Conservation (phyloP, 768 basidiomycete genomes). For the Pleurotus giganteus region DNA sequence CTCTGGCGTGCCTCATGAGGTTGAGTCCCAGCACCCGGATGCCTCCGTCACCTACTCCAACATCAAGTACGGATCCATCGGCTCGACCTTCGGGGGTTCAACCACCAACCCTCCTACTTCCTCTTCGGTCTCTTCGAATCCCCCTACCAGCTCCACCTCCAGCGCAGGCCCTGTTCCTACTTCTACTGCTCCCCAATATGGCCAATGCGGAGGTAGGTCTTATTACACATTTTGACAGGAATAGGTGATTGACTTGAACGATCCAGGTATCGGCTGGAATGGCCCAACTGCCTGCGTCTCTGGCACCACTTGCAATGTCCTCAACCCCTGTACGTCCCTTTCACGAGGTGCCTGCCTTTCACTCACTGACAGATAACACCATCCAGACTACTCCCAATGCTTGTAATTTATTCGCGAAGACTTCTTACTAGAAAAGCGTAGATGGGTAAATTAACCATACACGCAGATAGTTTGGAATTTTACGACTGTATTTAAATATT, state of each 20-base stretch:
- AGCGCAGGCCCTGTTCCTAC: conserved; percentile 16
- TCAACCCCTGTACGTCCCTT: conserved; percentile 18
- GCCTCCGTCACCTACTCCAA: conserved; percentile 51
- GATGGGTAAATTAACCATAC: no score
- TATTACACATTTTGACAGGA: neutral
- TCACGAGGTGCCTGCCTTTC: neutral
- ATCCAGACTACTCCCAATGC: conserved; percentile 6
- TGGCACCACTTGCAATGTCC: conserved; percentile 23
- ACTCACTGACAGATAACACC: neutral
- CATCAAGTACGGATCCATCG: conserved; percentile 52
- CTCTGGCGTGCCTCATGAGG: conserved; percentile 43
- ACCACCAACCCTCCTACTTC: conserved; percentile 12
- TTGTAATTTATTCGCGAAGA: conserved; percentile 3
- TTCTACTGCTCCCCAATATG: conserved; percentile 31
- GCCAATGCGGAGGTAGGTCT: conserved; percentile 28
- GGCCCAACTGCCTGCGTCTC: conserved; percentile 30
- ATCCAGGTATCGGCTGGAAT: conserved; percentile 22
- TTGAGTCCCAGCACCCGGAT: conserved; percentile 36
- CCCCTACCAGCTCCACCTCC: conserved; percentile 18
- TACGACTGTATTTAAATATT: neutral
- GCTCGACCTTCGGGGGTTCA: conserved; percentile 34
- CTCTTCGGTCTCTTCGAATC: conserved; percentile 6
- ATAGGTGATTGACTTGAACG: neutral
- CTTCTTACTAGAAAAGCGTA: neutral
- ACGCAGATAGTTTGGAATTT: no score